Percentiles rank a stretch among this genome's conserved stretches.
phyloP scores from a whole-genome alignment of 2,329 filamentous ascomycete genomes.

The Myriosclerotinia curreyana region DNA sequence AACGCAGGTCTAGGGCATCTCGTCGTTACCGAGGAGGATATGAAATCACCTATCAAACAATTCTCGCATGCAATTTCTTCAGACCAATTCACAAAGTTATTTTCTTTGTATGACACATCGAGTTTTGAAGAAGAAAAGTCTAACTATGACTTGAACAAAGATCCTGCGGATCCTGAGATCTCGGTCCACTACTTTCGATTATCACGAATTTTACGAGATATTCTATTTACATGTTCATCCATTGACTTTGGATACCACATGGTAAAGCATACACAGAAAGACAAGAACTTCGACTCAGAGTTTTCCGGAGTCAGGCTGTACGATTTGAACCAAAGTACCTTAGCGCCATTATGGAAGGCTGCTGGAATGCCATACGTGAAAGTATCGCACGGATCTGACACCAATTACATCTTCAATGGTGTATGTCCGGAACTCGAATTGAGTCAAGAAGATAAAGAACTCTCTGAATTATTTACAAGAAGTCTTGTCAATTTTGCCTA shows the following conservation, averaged over 20 bases:
- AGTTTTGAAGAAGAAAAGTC: constrained; percentile 12
- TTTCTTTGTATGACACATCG: background rate
- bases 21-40: background rate
- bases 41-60: background rate
- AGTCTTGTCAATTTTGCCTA: constrained; percentile 11
- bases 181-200: constrained; percentile 14
- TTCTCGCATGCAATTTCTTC: background rate
- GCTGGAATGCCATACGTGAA: constrained; percentile 21
- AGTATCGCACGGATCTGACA: constrained; percentile 23
- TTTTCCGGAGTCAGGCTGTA: background rate
- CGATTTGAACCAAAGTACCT: constrained; percentile 17
- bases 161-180: background rate
- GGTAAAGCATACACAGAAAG: constrained; percentile 11
- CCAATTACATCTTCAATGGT: constrained; percentile 25
- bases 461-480: background rate
- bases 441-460: background rate
- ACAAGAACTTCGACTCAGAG: background rate
- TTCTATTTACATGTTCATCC: constrained; percentile 16
- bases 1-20: constrained; percentile 1
- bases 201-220: constrained; percentile 3
- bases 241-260: constrained; percentile 12
- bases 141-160: background rate
- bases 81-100: background rate
- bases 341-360: constrained; percentile 13
- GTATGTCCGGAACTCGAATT: constrained; percentile 20